phyloP scores from a whole-genome alignment of 2,329 filamentous ascomycete species.

The Amauroascus verrucosus region DNA sequence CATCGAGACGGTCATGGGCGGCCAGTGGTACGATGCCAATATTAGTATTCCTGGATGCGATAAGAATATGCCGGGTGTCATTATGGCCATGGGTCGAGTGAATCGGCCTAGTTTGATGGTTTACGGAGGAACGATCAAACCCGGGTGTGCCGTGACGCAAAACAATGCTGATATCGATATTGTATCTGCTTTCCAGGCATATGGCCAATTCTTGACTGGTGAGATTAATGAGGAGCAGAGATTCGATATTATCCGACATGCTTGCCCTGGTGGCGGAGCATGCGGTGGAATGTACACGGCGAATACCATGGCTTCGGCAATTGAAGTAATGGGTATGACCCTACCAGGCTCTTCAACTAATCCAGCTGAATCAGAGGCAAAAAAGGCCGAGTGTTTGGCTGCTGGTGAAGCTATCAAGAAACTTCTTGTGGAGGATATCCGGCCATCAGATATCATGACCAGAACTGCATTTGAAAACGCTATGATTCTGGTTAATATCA shows the following conservation, averaged over 20 bases:
- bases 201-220: constrained; percentile 86
- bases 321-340: constrained; percentile 64
- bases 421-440: constrained; percentile 65
- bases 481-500: constrained; percentile 72
- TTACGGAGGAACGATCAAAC: constrained; percentile 88
- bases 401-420: constrained; percentile 65
- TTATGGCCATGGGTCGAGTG: constrained; percentile 88
- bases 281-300: constrained; percentile 81
- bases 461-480: constrained; percentile 74
- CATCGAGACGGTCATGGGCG: constrained; percentile 97
- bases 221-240: constrained; percentile 84
- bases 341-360: constrained; percentile 73
- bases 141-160: constrained; percentile 70
- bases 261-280: constrained; percentile 73
- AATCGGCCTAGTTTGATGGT: constrained; percentile 96
- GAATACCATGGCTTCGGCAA: constrained; percentile 66
- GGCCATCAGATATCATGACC: constrained; percentile 67
- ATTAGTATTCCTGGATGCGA: constrained; percentile 95
- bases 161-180: constrained; percentile 74
- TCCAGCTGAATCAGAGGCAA: constrained; percentile 62
- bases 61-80: constrained; percentile 96
- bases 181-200: constrained; percentile 94
- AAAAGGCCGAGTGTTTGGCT: constrained; percentile 60
- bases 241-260: constrained; percentile 88
- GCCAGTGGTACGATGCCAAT: constrained; percentile 97